Base-by-base conservation (phyloP, 192 early-diverging fungal genomes). In the Dispira simplex region DNA sequence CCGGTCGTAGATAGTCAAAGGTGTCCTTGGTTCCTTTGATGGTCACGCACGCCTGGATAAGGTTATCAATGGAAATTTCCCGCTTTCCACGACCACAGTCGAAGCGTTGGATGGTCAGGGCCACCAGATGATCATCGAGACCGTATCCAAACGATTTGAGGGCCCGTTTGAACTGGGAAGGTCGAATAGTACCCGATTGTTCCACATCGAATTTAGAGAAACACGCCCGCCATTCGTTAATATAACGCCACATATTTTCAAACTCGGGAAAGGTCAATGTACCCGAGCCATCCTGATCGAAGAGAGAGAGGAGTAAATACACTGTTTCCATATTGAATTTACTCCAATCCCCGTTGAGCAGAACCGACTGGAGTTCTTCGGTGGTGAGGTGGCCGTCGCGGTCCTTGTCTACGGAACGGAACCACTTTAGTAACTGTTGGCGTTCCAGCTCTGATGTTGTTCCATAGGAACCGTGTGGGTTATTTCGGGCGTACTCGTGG, bases 181-280 rank as follows among this genome's bases (percentile, higher is more conserved):
- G 54, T 13, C 54, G 13, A 56, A 56, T 18, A 51, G 78, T 83
- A 43, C 88, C 87, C 43, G 82, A 84, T 64, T 77, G 76, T 69
- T 91, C 88, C 21, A 71, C 67, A 66, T 91, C 89, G 67, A 89
- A 91, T 9, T 79, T 76, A 67, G 73, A 74, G 74, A 90, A 91
- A 69, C 88, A 90, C 14, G 75, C 64, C 67, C 85, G 85, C 89
- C 89, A 91, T n/a, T 90, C 86, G 54, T 88, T 83, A 66, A 90
- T 91, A 65, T 88, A 91, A 63, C 73, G 76, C 86, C 85, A 90
- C 28, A 90, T 76, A 25, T 84, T 82, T 51, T 75, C 70, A 67
- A 91, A 91, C 71, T 91, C 89, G 26, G 79, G 68, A 66, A 88
- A 88, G 64, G 68, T 78, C 63, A 91, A 86, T 39, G 86, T 86